Conservation (phyloP, 2,329 filamentous ascomycete genomes). For the Nemania sp. region DNA sequence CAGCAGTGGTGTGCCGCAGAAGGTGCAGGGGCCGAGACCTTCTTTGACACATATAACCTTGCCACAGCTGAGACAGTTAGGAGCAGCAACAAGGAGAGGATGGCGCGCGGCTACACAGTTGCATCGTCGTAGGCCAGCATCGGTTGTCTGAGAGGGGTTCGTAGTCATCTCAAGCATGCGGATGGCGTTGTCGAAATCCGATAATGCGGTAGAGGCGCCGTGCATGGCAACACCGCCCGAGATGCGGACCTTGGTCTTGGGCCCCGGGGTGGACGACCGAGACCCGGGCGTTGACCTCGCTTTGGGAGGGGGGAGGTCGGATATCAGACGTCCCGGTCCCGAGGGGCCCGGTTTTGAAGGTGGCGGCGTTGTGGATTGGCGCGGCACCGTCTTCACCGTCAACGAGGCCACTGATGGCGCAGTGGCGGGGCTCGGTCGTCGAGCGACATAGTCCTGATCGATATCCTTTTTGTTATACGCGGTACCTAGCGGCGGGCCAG, state of each 20-base stretch:
- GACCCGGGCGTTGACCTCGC: slow-evolving; percentile 57
- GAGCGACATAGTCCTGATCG: slow-evolving; percentile 74
- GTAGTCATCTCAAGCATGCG: slow-evolving; percentile 88
- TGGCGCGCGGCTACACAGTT: slow-evolving; percentile 88
- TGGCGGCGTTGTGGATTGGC: slow-evolving; percentile 53
- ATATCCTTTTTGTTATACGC: slow-evolving; percentile 75
- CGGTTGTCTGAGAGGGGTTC: slow-evolving; percentile 70
- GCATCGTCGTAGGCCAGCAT: slow-evolving; percentile 69
- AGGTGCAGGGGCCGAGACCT: slow-evolving; percentile 91
- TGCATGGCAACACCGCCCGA: slow-evolving; percentile 82
- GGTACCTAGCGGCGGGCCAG: slow-evolving; percentile 64
- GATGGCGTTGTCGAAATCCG: slow-evolving; percentile 79
- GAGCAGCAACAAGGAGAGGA: slow-evolving; percentile 85
- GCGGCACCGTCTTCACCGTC: slow-evolving; percentile 52
- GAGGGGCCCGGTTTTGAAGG: slow-evolving; percentile 64
- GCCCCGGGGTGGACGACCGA: slow-evolving; percentile 55
- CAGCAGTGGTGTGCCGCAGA: slow-evolving; percentile 77
- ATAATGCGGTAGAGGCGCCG: slow-evolving; percentile 74
- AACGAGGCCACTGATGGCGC: slow-evolving; percentile 43
- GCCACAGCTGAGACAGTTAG: slow-evolving; percentile 89
- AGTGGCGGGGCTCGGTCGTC: slow-evolving; percentile 47
- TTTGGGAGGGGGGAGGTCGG: slow-evolving; percentile 70
- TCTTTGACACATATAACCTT: slow-evolving; percentile 96
- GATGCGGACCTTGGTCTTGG: slow-evolving; percentile 71
- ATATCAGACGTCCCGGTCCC: slow-evolving; percentile 78